Evolutionary conservation across 331 rosid species (phyloP), one percentile per base, ranked within the genome.

Genomic region (Acacia concinna): DNA sequence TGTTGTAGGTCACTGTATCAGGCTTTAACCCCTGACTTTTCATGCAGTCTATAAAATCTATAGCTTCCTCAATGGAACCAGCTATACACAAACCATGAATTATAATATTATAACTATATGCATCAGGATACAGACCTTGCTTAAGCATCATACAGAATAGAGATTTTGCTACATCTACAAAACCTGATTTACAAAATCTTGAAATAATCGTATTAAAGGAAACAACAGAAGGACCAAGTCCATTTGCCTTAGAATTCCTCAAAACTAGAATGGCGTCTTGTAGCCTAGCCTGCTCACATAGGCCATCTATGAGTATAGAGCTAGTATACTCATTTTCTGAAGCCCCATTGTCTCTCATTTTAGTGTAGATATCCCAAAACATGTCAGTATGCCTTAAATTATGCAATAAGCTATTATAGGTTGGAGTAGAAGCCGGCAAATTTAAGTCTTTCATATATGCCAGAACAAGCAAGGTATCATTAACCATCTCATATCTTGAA

Each of bases 121-220:
- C 54, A 43, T 69, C 74, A 69, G 74, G 74, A 69, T 14, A 49
- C 32, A 69, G 56, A 69, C 74, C 57, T 69, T 69, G 74, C 74
- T 69, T 69, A 41, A 69, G 74, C 57, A 43, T 69, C 25, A 43
- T 41, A 69, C 74, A 69, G 74, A 69, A 43, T 5, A 69, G 43
- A 41, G 74, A 69, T 25, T 69, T 69, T 43, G 74, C 74, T 41
- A 41, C 23, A 43, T 69, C 74, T 15, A 69, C 74, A 41, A 69
- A 69, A 41, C 74, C 57, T 2, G 20, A 69, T 41, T 69, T 69
- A 25, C 54, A 41, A 25, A 41, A 69, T 69, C 74, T 69, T 69
- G 74, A 69, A 35, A 69, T 69, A 25, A 43, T 13, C 25, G 74
- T 69, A 69, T 69, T 69, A n/a, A 69, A 69, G 23, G 74, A 69